Evolutionary conservation across 2,329 filamentous ascomycete species (phyloP), one percentile per base, ranked within the genome.

Genomic region (Coniochaeta sp.): DNA sequence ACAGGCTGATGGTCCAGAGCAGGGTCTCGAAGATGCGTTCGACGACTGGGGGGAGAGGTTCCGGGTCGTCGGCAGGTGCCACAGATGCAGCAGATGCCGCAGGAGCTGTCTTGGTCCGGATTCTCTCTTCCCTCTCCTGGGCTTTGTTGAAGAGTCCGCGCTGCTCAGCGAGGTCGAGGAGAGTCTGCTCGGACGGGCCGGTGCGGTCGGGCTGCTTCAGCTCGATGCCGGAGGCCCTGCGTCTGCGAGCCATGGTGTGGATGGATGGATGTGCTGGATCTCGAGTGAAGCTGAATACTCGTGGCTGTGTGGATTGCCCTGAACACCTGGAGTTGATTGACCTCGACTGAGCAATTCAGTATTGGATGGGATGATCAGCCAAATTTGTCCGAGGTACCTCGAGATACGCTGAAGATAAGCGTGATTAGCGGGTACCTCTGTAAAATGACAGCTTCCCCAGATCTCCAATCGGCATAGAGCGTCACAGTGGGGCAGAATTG

Each of bases 101-200:
- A 44, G 24, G 65, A 64, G 1, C 59, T 59, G 0, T 62, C 63
- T 0, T 63, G 63, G 8, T 74, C 74, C 65, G 68, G 61, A 67
- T 77, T 65, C 69, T 69, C 65, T 71, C 71, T 68, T 76, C 70
- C 62, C 73, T 69, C 60, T 69, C 67, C 32, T 77, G 74, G n/a
- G 80, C 77, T 71, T 79, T 73, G 59, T 77, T 74, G 71, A 86
- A 77, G 65, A 89, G 74, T 70, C 84, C 71, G 64, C 83, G 81
- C 64, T 90, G 82, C 58, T 88, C 80, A 61, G 90, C 90, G 32
- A 93, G 71, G 60, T 93, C 79, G 61, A 92, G 79, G n/a, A 95
- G 79, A 0, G 90, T 93, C 71, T 88, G 81, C 50, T 85, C 80
- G 5, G 75, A 75, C 0, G 79, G 87, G 1, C 73, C 82, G 57